Evolutionary conservation across 2,329 filamentous ascomycete genomes (phyloP), one percentile per base, ranked within the genome.

Genomic region (Aspergillus versicolor): DNA sequence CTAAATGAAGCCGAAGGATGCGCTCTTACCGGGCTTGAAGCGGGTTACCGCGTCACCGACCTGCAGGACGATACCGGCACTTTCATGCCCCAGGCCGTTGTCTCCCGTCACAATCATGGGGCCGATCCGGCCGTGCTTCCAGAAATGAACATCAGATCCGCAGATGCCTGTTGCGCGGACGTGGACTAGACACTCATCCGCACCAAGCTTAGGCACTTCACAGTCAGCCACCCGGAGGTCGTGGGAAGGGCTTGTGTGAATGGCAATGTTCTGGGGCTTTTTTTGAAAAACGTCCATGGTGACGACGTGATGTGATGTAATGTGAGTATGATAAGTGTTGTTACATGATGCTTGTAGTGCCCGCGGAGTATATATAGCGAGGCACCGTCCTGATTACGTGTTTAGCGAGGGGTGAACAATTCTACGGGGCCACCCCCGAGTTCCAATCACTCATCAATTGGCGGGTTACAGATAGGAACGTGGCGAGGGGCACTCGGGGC

Each of bases 31-130:
- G 3, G 59, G 61, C 38, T 64, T 63, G 42, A 64, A 64, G 5
- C 54, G 51, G 12, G 59, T 63, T 1, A 64, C 62, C 2, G 38
- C 53, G 17, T 60, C 53, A 2, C 62, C 62, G 1, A 64, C 62
- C 19, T 60, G 34, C 5, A 63, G 15, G 3, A 64, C 57, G 2
- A 64, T 51, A 1, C 62, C 62, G 8, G 62, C 61, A 50, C 62
- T 64, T 38, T 64, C 62, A 40, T 64, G 62, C 5, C 62, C 62
- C 3, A 64, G 49, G 3, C 62, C 62, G n/a, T 63, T 64, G 42
- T 64, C 62, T 0, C 59, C 61, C 1, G 57, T 64, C 15, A 64
- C 62, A 8, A 64, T 41, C 59, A 63, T 63, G 1, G 54, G 55
- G 1, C 62, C 61, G 3, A 64, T 63, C 9, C 54, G 54, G 13